Evolutionary conservation across 192 early-diverging fungal genomes (phyloP), one percentile per base, ranked within the genome.

Genomic region (Helicostylum pulchrum): DNA sequence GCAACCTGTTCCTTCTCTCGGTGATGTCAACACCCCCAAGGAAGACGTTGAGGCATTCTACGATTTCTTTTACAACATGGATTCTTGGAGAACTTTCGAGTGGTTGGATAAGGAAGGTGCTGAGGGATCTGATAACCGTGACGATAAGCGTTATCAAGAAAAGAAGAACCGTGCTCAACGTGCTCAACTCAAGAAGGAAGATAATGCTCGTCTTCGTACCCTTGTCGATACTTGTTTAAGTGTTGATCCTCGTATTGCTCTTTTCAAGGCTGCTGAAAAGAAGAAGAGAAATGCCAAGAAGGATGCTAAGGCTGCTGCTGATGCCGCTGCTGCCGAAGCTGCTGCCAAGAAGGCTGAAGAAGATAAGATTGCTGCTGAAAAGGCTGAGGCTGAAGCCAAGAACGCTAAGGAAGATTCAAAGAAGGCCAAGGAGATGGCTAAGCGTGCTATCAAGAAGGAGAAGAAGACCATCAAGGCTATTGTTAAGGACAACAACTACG

Each of bases 71-170:
- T 88, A 87, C 71, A 80, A 77, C 75, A 92, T 99, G 72, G 92
- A 99, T 66, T 97, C 94, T 53, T 98, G 96, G 96, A 83, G 97
- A 67, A 89, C 94, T 34, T 99, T 99, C 66, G 97, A 99, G 86
- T 92, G 89, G 76, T 78, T 92, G 60, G 97, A 99, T 75, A 97
- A 99, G 86, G 96, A 99, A 79, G 94, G 92, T 72, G 87, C 85
- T 54, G 93, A 92, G 44, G 83, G 80, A 52, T 87, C 87, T 21
- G 92, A 94, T 64, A 94, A 87, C 81, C 92, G 97, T 70, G 97
- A 99, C 76, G 90, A 97, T 75, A 97, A 94, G 87, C 86, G 97
- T 50, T 94, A 87, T 75, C 82, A 94, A 65, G 97, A 99, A 76
- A 80, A 85, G 69, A 95, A 96, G 85, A 99, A 99, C 88, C 84